Base-by-base conservation (phyloP, 495 filamentous ascomycete species). In the Peziza echinospora region DNA sequence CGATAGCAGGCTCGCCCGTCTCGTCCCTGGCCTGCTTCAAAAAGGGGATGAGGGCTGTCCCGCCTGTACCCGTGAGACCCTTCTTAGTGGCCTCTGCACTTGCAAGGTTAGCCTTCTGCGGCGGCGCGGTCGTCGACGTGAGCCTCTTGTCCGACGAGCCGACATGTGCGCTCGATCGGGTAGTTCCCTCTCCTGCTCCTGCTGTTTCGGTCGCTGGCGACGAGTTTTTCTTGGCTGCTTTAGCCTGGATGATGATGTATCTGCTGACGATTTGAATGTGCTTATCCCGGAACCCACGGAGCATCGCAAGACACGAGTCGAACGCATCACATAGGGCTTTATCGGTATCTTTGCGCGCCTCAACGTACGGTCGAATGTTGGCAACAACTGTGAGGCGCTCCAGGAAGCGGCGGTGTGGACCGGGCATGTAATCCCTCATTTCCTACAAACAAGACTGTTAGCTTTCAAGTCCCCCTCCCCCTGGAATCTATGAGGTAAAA, bases 371-470 rank as follows among this genome's bases (percentile, higher is more conserved):
- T 5, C 82, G 80, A 51, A 99, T 82, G 55, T 99, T 96, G 45
- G 87, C 77, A 8, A 93, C 81, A 1, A 64, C 65, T 39, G 73
- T 71, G 19, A 93, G 75, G 44, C 87, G 77, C 45, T 82, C 69
- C 0, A 97, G 67, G 64, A 97, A 97, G 16, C 80, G 78, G 1
- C 84, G 78, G 56, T 97, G 89, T 0, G 82, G 72, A 1, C 84
- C 84, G 4, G 89, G 89, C 89, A 97, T 97, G 65, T 97, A 97
- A 2, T 67, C 71, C 43, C 85, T 82, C 89, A 97, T 97, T 47
- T 94, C 89, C 54, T 59, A 19, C 26, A 45, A 21, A 17, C 21
- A 1, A 22, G 13, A 13, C 30, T 13, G 47, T 58, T 34, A 60
- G 39, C 40, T 45, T 23, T 39, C 26, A 47, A 41, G 21, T n/a